Conservation (phyloP, 176 grass and related monocot species). For the Olyra latifolia region DNA sequence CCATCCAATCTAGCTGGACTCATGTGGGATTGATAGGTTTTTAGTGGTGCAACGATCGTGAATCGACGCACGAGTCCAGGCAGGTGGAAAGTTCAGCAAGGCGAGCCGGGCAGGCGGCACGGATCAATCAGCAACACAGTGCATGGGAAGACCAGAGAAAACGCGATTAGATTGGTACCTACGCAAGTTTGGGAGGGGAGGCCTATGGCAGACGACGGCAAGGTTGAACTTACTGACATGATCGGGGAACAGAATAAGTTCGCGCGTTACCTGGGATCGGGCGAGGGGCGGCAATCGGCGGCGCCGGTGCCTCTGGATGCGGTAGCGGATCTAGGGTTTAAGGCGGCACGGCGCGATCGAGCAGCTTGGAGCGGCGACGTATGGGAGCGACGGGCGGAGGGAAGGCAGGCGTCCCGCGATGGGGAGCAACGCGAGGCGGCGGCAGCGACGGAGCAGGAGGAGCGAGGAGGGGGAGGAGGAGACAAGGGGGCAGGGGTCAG, state of each 20-base stretch:
- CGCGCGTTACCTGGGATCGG: conserved; percentile 19
- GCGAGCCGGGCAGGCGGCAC: too few relatives aligned
- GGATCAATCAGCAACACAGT: not conserved
- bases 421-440: not conserved
- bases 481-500: not conserved
- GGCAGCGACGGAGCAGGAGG: not conserved
- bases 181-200: not conserved
- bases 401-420: not conserved
- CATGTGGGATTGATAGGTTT: too few relatives aligned
- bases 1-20: too few relatives aligned
- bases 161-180: too few relatives aligned
- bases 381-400: not conserved
- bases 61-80: too few relatives aligned
- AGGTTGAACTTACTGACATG: not conserved
- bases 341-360: not conserved
- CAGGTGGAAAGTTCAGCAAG: too few relatives aligned
- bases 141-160: not conserved
- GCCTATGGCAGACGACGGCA: not conserved
- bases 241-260: not conserved
- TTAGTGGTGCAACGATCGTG: too few relatives aligned
- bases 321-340: conserved; percentile 14
- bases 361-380: not conserved
- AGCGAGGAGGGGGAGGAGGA: not conserved
- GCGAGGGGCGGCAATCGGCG: not conserved
- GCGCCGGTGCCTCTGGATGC: not conserved